Evolutionary conservation across 805 yeast species (phyloP), one percentile per base, ranked within the genome.

Genomic region (Pichia sporocuriosa): DNA sequence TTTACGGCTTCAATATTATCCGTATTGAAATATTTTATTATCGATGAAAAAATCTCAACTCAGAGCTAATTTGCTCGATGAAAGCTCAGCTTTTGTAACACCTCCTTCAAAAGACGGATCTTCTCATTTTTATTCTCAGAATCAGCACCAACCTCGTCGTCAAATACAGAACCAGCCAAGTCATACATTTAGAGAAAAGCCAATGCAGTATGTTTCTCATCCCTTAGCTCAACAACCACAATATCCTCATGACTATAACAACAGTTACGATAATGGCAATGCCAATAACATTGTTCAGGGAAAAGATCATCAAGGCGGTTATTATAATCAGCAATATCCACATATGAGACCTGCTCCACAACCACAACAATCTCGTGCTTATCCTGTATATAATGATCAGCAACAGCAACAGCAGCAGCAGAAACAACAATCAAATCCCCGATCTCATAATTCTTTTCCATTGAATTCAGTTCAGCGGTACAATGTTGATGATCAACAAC

Each of bases 51-150:
- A 53, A 33, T 43, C 58, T 26, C 56, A 55, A 21, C 7, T 56
- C 2, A 52, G 59, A 34, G 54, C 56, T 19, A 48, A 56, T 39
- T 42, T 56, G 5, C 25, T 56, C 34, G 51, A 48, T 38, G 58
- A 52, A 15, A 32, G 37, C 4, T 20, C 43, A 9, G 37, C 43
- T 6, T 42, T 37, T 25, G 38, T 42, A n/a, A 19, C n/a, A 29
- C 27, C 40, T 12, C 30, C 13, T 10, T n/a, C n/a, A n/a, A 19
- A 19, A 6, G 7, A 35, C 12, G 4, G n/a, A 24, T 13, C 38
- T 13, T 26, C n/a, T 12, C 29, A 26, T 12, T 23, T 23, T 7
- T 11, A 23, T 23, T 11, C 26, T 8, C 26, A 33, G 29, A 34
- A 29, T 4, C 31, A 30, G 26, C n/a, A 31, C 3, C 29, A 29